Evolutionary conservation across 306 rosid genomes (phyloP), one percentile per base, ranked within the genome.

Genomic region (Senna siamea): DNA sequence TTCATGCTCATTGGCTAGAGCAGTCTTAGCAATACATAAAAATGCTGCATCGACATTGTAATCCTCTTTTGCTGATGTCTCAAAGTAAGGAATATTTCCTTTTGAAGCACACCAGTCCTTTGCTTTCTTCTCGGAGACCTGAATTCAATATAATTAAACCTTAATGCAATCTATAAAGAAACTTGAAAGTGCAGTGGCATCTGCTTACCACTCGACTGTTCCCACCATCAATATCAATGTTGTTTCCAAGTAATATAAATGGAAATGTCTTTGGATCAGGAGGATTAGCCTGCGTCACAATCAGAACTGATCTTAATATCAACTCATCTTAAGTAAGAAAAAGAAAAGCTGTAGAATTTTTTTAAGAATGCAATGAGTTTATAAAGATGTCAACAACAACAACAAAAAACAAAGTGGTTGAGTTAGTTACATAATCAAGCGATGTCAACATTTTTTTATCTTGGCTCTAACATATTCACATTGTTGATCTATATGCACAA

Each of bases 111-210:
- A 93, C 97, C 96, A 93, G 52, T 90, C 97, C 76, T 74, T 84
- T n/a, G 98, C 97, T 80, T 89, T 93, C 87, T 93, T 93, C 86
- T 93, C 96, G 65, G 97, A 90, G 71, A 94, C 97, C 98, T 93
- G 82, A 19, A 80, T 6, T 75, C 35, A 76, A 28, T 34, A 78
- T 64, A 55, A 63, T 89, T 75, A 87, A 80, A 72, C 28, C 20
- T 57, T 62, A 35, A 53, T 51, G 51, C 43, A 43, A 47, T 55
- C 51, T 65, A 40, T 15, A 65, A 55, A n/a, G n/a, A 75, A 51
- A 65, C 15, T 44, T 1, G 26, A n/a, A 63, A 26, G 17, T 13
- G 44, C 67, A 47, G 72, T 30, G 14, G 47, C 40, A 53, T 69
- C 50, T 66, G 20, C 97, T 69, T 86, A 93, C 97, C 97, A 93